phyloP scores from a whole-genome alignment of 176 grass and related monocot species.

The Thinopyrum elongatum region DNA sequence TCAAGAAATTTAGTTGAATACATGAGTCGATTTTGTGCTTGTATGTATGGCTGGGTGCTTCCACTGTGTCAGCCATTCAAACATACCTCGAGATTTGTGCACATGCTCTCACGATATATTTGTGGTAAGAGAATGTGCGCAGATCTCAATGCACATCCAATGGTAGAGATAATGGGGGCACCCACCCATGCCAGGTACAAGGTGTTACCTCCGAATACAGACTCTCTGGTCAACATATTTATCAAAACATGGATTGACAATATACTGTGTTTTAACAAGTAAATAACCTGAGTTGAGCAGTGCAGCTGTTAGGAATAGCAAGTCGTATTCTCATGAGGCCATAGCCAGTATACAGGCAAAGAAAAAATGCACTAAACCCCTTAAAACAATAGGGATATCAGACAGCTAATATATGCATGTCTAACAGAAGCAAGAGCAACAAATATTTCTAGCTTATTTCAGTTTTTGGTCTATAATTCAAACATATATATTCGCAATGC shows the following conservation, averaged over 20 bases:
- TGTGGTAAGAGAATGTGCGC: not conserved
- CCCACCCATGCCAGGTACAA: not conserved
- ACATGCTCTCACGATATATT: not conserved
- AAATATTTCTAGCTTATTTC: not conserved
- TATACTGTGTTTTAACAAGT: not conserved
- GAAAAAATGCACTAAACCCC: not conserved
- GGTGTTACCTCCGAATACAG: not conserved
- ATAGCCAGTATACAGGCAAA: not conserved
- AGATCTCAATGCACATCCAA: constrained; percentile 1
- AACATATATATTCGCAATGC: constrained; percentile 1
- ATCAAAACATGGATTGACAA: constrained; percentile 8
- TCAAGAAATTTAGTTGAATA: not conserved
- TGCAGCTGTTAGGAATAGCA: not conserved
- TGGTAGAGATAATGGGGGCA: not conserved
- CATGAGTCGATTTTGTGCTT: not conserved
- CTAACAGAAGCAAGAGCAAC: constrained; percentile 8
- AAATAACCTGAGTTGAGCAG: constrained; percentile 7
- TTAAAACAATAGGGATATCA: not conserved
- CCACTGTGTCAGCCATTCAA: not conserved
- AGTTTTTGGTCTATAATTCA: constrained; percentile 6
- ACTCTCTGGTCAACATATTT: not conserved
- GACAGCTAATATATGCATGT: not conserved
- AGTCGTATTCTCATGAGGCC: not conserved
- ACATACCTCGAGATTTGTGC: not conserved
- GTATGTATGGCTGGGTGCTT: constrained; percentile 1